Conservation (phyloP, 768 basidiomycete species). For the Cubamyces sp. region DNA sequence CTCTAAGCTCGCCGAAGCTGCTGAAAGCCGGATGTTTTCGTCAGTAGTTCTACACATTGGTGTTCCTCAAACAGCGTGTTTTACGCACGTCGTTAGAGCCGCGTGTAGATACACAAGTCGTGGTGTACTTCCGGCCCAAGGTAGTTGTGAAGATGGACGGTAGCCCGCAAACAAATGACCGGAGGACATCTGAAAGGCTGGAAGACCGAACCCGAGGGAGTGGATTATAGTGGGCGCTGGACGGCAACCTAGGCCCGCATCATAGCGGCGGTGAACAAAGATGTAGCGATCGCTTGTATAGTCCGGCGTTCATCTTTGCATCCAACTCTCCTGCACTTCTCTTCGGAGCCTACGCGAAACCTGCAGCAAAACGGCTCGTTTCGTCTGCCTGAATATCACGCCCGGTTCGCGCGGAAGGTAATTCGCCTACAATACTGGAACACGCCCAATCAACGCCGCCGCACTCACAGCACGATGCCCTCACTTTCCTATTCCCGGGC, state of each 20-base stretch:
- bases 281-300: slow-evolving; percentile 7
- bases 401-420: slow-evolving; percentile 2
- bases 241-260: slow-evolving; percentile 8
- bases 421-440: slow-evolving; percentile 5
- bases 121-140: too few relatives aligned
- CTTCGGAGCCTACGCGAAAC: background rate
- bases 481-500: background rate
- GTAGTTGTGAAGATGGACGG: background rate
- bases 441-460: background rate
- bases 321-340: background rate
- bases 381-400: background rate
- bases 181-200: background rate
- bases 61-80: too few relatives aligned
- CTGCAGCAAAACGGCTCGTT: background rate
- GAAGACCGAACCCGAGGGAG: slow-evolving; percentile 6
- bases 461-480: background rate
- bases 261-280: slow-evolving; percentile 4
- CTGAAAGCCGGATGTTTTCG: background rate
- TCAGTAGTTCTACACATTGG: background rate
- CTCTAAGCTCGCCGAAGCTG: background rate
- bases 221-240: slow-evolving; percentile 3
- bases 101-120: too few relatives aligned
- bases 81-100: too few relatives aligned
- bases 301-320: slow-evolving; percentile 3
- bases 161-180: background rate